Conservation (phyloP, 2,329 filamentous ascomycete genomes). For the Aphanoascus verrucosus region DNA sequence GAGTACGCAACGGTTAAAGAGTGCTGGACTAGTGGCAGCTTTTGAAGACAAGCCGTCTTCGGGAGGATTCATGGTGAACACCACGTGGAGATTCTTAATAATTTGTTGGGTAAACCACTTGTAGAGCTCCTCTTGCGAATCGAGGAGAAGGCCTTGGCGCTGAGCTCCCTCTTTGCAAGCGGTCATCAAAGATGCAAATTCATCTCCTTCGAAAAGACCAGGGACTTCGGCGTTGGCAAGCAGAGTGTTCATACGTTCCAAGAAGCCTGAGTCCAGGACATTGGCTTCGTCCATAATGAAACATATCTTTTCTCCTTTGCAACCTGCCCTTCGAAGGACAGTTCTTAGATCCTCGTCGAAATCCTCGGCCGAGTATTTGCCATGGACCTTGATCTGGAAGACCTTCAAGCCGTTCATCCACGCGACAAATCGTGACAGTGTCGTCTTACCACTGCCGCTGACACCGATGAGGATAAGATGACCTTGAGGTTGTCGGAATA, state of each 20-base stretch:
- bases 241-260: slow-evolving; percentile 98
- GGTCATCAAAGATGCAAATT: slow-evolving; percentile 97
- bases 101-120: slow-evolving; percentile 99
- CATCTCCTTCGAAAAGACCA: slow-evolving; percentile 97
- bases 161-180: slow-evolving; percentile 97
- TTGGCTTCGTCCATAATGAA: slow-evolving; percentile 99
- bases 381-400: slow-evolving; percentile 99
- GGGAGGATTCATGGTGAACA: slow-evolving; percentile 99
- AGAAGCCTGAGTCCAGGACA: slow-evolving; percentile 93
- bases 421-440: slow-evolving; percentile 90
- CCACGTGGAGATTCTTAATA: slow-evolving; percentile 95
- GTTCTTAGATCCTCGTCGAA: slow-evolving; percentile 96
- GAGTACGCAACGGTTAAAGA: slow-evolving; percentile 99
- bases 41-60: slow-evolving; percentile 91
- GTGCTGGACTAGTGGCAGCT: slow-evolving; percentile 88
- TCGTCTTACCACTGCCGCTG: slow-evolving; percentile 97
- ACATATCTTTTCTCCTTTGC: slow-evolving; percentile 98
- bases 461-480: slow-evolving; percentile 98
- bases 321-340: slow-evolving; percentile 84
- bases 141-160: slow-evolving; percentile 83
- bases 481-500: slow-evolving; percentile 95
- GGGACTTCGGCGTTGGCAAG: slow-evolving; percentile 99
- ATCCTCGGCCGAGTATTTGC: slow-evolving; percentile 94
- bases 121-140: slow-evolving; percentile 98
- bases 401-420: slow-evolving; percentile 99